Evolutionary conservation across 371 early-diverging fungal species (phyloP).

Genomic region (Dichotomocladium elegans): DNA sequence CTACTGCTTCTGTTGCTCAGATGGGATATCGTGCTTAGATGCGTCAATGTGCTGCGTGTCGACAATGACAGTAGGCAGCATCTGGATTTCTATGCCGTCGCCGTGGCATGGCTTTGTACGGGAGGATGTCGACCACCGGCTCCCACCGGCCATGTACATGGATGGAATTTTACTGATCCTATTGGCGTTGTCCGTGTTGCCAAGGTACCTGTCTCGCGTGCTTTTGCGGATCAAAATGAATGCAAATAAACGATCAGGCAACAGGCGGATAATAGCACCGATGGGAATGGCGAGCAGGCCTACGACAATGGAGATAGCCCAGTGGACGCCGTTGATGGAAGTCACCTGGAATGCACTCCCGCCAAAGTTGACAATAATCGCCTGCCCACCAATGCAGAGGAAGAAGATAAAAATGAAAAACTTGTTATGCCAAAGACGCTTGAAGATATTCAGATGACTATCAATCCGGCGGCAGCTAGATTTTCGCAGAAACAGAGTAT

Average conservation of each 20-base stretch:
- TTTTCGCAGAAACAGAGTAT: too few species aligned
- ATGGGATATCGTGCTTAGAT: too few species aligned
- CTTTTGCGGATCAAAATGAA: slow-evolving; percentile 16
- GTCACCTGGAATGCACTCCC: slow-evolving; percentile 50
- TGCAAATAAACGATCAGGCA: slow-evolving; percentile 41
- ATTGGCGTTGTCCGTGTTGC: not conserved
- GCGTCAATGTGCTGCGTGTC: too few species aligned
- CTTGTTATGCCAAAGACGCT: slow-evolving; percentile 40
- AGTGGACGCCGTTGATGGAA: slow-evolving; percentile 47
- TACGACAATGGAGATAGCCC: slow-evolving; percentile 62
- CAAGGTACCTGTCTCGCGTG: slow-evolving; percentile 21
- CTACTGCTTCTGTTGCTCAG: too few species aligned
- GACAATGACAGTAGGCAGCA: too few species aligned
- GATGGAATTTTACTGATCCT: slow-evolving; percentile 5
- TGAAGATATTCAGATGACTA: slow-evolving; percentile 54
- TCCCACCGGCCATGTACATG: slow-evolving; percentile 25
- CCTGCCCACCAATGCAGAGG: slow-evolving; percentile 44
- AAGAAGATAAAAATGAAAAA: slow-evolving; percentile 55
- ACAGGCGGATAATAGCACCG: slow-evolving; percentile 62
- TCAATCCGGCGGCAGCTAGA: slow-evolving; percentile 66
- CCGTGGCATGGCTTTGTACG: too few species aligned
- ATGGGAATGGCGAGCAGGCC: slow-evolving; percentile 63
- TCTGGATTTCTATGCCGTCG: too few species aligned
- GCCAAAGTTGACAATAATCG: slow-evolving; percentile 55
- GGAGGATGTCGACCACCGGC: too few species aligned